A percentile compares a stretch with the other conserved stretches of the same genome.
These are phyloP conservation scores for Metschnikowia reukaufii DNA, from an alignment of 805 yeast genomes.

Conservation along the genomic window DNA sequence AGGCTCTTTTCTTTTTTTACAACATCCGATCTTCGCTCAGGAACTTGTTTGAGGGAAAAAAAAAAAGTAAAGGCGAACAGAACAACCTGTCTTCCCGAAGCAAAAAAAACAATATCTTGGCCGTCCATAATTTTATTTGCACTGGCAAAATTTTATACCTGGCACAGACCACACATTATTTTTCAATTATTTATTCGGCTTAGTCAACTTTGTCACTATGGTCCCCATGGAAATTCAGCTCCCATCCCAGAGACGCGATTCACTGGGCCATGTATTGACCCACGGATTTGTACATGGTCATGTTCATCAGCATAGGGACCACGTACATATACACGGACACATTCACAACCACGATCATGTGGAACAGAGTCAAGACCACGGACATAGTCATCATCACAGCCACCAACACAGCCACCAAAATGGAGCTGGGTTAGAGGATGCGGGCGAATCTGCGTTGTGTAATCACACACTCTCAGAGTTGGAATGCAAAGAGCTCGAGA, in stretches of 20 bases:
- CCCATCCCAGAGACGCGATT: slow-evolving; percentile 8
- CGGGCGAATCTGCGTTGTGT: background rate
- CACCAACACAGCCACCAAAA: background rate
- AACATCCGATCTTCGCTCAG: background rate
- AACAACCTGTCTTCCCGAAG: background rate
- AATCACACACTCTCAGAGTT: slow-evolving; percentile 2
- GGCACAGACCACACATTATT: too few species aligned
- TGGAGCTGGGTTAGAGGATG: background rate
- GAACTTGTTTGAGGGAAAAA: too few species aligned
- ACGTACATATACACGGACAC: slow-evolving; percentile 69
- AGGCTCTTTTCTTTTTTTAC: background rate
- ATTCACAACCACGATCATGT: slow-evolving; percentile 51
- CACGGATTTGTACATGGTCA: slow-evolving; percentile 69
- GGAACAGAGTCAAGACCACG: slow-evolving; percentile 6
- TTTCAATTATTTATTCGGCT: too few species aligned
- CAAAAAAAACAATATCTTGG: background rate
- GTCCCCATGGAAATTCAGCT: slow-evolving; percentile 6
- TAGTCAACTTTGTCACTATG: background rate
- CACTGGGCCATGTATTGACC: slow-evolving; percentile 21
- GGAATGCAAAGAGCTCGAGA: slow-evolving; percentile 31
- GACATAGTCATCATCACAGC: too few species aligned
- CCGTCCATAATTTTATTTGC: background rate
- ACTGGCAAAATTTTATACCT: too few species aligned
- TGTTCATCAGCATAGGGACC: slow-evolving; percentile 59
- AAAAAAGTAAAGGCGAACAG: background rate